phyloP scores from a whole-genome alignment of 208 protist species.

The Crithidia thermophila region DNA sequence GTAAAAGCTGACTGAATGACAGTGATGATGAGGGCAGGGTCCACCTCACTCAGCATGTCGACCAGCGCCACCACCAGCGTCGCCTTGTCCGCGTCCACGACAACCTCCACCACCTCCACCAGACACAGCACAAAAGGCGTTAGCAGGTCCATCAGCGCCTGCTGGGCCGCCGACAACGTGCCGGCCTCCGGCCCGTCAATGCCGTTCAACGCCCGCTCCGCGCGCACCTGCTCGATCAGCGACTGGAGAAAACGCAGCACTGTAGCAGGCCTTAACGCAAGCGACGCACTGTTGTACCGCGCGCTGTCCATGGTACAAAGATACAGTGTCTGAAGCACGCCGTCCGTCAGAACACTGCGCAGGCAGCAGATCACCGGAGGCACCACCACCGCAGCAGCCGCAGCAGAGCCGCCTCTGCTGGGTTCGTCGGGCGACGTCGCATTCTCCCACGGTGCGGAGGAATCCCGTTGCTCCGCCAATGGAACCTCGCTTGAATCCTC shows the following conservation, averaged over 20 bases:
- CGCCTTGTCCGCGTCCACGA: background rate
- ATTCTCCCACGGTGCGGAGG: too few relatives aligned
- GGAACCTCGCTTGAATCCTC: background rate
- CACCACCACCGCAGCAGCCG: background rate
- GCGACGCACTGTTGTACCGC: background rate
- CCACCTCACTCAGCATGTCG: conserved; percentile 14
- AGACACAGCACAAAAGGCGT: conserved; percentile 15
- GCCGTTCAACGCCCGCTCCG: too few relatives aligned
- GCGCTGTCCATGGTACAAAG: background rate
- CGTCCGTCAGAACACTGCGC: background rate
- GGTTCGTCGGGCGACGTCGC: background rate
- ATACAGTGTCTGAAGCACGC: background rate
- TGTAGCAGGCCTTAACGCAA: background rate
- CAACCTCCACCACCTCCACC: background rate
- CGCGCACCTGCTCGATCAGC: background rate
- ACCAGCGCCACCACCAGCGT: conserved; percentile 11
- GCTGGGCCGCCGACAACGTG: background rate
- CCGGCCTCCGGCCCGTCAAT: background rate
- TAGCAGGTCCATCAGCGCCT: conserved; percentile 4
- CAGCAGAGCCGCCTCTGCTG: too few relatives aligned
- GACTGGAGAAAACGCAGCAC: conserved; percentile 7
- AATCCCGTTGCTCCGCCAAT: too few relatives aligned
- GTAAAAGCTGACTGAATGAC: conserved; percentile 9
- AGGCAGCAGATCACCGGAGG: background rate
- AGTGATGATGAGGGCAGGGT: conserved; percentile 9